phyloP scores from a whole-genome alignment of 495 filamentous ascomycete genomes.

The Xylona heveae region DNA sequence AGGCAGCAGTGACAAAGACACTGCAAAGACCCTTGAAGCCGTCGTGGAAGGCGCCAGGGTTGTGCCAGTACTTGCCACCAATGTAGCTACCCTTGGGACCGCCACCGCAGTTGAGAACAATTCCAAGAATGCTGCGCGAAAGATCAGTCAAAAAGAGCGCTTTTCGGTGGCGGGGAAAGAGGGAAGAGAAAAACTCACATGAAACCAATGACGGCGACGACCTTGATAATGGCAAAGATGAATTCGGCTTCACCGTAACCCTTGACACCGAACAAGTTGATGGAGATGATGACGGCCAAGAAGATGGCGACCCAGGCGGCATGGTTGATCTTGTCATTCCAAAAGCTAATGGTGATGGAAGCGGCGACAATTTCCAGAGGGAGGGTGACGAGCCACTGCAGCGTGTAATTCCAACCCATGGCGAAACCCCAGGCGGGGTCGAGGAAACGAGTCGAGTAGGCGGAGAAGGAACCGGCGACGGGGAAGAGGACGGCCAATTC shows the following conservation, averaged over 20 bases:
- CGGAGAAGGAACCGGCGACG: slow-evolving; percentile 79
- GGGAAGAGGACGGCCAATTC: slow-evolving; percentile 86
- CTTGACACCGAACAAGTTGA: slow-evolving; percentile 46
- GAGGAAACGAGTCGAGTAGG: slow-evolving; percentile 79
- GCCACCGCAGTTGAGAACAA: slow-evolving; percentile 62
- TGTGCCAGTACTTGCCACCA: slow-evolving; percentile 61
- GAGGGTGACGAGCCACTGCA: slow-evolving; percentile 82
- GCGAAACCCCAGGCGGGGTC: slow-evolving; percentile 96
- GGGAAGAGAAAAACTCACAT: slow-evolving; percentile 35
- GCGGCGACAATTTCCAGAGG: slow-evolving; percentile 85
- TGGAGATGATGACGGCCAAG: slow-evolving; percentile 40
- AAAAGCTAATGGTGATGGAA: slow-evolving; percentile 72
- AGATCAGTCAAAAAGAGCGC: too few species aligned
- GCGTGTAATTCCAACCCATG: slow-evolving; percentile 94
- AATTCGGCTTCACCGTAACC: slow-evolving; percentile 59
- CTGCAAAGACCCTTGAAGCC: slow-evolving; percentile 90
- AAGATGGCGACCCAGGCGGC: slow-evolving; percentile 61
- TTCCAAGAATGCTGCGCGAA: slow-evolving; percentile 41
- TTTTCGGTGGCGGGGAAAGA: too few species aligned
- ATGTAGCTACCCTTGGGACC: slow-evolving; percentile 57
- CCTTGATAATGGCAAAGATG: slow-evolving; percentile 56
- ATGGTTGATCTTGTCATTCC: slow-evolving; percentile 32
- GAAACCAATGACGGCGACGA: slow-evolving; percentile 70
- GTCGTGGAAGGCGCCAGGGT: slow-evolving; percentile 75
- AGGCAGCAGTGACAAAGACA: slow-evolving; percentile 83